Base-by-base conservation (phyloP, 2,329 filamentous ascomycete genomes). In the Xylariaceae sp. region DNA sequence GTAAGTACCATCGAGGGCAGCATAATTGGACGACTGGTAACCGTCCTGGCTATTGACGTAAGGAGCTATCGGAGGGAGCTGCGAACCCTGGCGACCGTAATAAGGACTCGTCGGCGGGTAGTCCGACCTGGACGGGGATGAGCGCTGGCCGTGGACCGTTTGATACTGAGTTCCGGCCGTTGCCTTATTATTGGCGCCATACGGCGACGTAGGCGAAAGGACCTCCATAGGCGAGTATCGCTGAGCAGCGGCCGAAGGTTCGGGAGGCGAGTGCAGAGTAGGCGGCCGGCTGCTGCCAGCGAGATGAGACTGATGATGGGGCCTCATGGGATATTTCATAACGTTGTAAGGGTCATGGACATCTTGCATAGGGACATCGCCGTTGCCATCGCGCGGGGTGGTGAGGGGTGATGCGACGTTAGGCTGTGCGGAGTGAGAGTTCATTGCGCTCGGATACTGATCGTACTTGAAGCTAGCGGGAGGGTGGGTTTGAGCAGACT, bases 221-320 rank as follows among this genome's bases (percentile, higher is more conserved):
- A 86, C 84, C 73, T 96, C 93, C 92, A 97, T 97, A 64, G 93
- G 94, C 51, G 93, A 97, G 76, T 97, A 97, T 72, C 92, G 86
- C 73, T 95, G 90, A 61, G 92, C 90, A 59, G 91, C 90, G 54
- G 90, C 82, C 49, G 91, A 94, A 60, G 89, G 86, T 70, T 93
- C 87, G 65, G 87, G 86, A 54, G 87, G 78, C 51, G 88, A 89
- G 73, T 93, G 88, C 67, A 91, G 84, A 63, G 84, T 90, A 61
- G 85, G 67, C 48, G 77, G 65, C 62, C 77, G 74, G 65, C 77
- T 75, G 66, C 77, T 73, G 57, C 75, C 75, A 34, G 82, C 85
- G 61, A 84, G 79, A 67, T 93, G 86, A 70, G 91, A 85, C 72
- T 91, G 87, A 72, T 92, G 88, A 73, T 85, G 85, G 49, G 90